Conservation (phyloP, 1,284 basidiomycete genomes). For the Malassezia sympodialis region DNA sequence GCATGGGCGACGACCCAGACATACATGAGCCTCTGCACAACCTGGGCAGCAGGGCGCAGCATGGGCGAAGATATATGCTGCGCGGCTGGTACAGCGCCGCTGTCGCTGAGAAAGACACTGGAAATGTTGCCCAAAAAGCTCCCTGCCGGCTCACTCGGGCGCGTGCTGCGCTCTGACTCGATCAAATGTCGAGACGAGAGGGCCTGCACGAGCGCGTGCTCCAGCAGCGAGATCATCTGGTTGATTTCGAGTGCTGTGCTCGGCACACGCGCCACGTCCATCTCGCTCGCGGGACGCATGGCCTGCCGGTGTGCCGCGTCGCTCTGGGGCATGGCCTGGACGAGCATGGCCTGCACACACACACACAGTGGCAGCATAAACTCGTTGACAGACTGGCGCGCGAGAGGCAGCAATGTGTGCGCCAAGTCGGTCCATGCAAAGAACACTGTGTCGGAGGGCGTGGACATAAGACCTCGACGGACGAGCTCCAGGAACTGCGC, state of each 20-base stretch:
- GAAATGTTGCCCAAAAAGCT: conserved; percentile 32
- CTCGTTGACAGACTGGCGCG: neutral
- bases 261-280: neutral
- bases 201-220: conserved; percentile 7
- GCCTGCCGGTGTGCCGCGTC: neutral
- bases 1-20: conserved; percentile 20
- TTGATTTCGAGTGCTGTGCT: conserved; percentile 3
- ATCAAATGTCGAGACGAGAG: neutral
- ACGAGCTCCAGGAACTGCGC: conserved; percentile 1
- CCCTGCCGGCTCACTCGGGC: conserved; percentile 49
- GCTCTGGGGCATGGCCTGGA: neutral
- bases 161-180: neutral
- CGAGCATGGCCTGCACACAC: neutral
- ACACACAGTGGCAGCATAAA: conserved; percentile 8
- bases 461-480: neutral
- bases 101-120: conserved; percentile 29
- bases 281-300: neutral
- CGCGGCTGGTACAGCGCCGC: neutral
- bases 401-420: neutral
- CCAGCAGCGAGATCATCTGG: neutral
- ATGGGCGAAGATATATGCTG: neutral
- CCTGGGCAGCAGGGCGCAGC: conserved; percentile 16
- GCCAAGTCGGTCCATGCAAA: conserved; percentile 11
- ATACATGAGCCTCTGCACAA: conserved; percentile 25
- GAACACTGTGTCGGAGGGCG: neutral